phyloP scores from a whole-genome alignment of 1,139 yeast genomes.

The Taphrina pruni region DNA sequence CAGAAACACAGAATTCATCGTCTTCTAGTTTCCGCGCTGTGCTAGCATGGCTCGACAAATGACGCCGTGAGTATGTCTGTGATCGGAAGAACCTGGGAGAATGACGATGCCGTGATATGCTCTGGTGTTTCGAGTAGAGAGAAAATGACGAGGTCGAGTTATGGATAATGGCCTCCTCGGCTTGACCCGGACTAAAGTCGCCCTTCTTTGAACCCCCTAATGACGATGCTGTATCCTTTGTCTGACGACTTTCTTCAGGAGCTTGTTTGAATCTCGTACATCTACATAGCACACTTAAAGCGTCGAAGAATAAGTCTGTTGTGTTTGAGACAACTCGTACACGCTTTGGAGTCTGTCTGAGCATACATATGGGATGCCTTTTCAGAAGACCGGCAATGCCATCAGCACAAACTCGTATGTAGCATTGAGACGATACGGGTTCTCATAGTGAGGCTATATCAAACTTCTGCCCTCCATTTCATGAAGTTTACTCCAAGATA shows the following conservation, averaged over 20 bases:
- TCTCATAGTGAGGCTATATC: background rate
- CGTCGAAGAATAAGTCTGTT: background rate
- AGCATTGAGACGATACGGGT: background rate
- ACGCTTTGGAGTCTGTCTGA: constrained; percentile 18
- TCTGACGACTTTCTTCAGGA: background rate
- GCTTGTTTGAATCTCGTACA: background rate
- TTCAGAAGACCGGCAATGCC: constrained; percentile 5
- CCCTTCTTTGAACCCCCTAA: no score
- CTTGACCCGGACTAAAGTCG: no score
- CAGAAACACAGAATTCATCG: background rate
- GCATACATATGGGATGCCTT: constrained; percentile 5
- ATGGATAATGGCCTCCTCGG: no score
- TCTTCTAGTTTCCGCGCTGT: no score
- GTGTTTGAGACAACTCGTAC: constrained; percentile 4
- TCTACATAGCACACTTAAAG: background rate
- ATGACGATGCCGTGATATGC: no score
- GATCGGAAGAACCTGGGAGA: background rate
- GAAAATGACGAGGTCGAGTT: no score
- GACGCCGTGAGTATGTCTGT: background rate
- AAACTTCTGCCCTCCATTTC: background rate
- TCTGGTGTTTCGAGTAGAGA: no score
- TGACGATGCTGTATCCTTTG: no score
- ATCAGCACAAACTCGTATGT: background rate
- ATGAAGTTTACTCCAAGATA: background rate
- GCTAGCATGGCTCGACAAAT: background rate